Conservation (phyloP, 169 alveolate genomes). For the Plasmodium ovale region DNA sequence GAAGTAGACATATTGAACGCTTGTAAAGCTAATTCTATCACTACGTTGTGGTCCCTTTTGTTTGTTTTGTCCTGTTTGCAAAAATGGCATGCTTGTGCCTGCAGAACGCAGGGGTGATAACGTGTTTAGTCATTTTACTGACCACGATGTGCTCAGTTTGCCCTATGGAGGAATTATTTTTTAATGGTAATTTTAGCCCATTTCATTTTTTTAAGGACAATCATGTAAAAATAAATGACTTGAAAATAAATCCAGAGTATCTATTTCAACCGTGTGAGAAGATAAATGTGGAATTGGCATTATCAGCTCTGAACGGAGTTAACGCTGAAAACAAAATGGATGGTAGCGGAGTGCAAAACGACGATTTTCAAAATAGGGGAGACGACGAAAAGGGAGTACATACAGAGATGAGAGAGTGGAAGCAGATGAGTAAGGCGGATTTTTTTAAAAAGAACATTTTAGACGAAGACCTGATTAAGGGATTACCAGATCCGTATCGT, state of each 20-base stretch:
- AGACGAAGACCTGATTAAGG: conserved; percentile 32
- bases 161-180: conserved; percentile 18
- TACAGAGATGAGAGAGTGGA: conserved; percentile 28
- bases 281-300: conserved; percentile 55
- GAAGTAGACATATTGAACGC: too few species aligned
- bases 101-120: neutral
- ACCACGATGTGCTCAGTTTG: conserved; percentile 5
- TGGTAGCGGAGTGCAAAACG: neutral
- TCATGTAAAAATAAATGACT: conserved; percentile 35
- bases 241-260: conserved; percentile 28
- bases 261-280: conserved; percentile 6
- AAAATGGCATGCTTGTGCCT: neutral
- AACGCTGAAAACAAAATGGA: neutral
- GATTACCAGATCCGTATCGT: conserved; percentile 34
- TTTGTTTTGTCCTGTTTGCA: neutral
- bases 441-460: neutral
- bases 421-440: conserved; percentile 6
- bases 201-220: conserved; percentile 16
- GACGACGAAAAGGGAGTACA: neutral
- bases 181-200: conserved; percentile 13
- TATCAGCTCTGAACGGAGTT: conserved; percentile 63
- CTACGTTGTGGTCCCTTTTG: too few species aligned
- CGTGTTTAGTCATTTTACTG: neutral
- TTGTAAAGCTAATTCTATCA: too few species aligned
- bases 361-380: neutral